phyloP scores from a whole-genome alignment of 75 land plant species.

The Gnetum montanum region DNA sequence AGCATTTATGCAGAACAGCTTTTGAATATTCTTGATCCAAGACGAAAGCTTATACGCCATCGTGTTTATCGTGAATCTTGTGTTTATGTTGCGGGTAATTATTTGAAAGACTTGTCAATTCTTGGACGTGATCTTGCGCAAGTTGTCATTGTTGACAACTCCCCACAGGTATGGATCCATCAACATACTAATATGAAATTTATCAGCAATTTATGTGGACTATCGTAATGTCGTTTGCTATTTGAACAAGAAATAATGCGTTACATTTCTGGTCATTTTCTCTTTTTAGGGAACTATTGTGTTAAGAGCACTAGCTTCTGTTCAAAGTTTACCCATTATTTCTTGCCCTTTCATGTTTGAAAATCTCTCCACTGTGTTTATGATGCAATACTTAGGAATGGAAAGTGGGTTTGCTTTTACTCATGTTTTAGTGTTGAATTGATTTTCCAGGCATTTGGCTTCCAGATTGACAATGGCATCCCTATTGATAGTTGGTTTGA shows the following conservation, averaged over 20 bases:
- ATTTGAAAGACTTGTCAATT: conserved; percentile 69
- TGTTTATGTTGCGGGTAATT: conserved; percentile 59
- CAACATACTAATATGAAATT: no score
- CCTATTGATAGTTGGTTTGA: conserved; percentile 92
- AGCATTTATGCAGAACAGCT: conserved; percentile 83
- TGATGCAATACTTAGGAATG: no score
- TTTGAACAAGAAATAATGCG: no score
- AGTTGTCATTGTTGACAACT: conserved; percentile 80
- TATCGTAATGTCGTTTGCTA: no score
- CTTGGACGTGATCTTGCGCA: conserved; percentile 79
- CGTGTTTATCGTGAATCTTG: conserved; percentile 81
- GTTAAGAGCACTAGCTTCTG: no score
- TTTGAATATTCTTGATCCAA: conserved; percentile 66
- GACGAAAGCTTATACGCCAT: conserved; percentile 51
- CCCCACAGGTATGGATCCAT: conserved; percentile 61
- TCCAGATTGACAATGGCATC: conserved; percentile 84
- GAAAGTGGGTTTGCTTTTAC: no score
- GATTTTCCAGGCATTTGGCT: conserved; percentile 63
- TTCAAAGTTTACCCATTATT: no score
- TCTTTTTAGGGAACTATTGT: no score
- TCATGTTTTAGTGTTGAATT: no score
- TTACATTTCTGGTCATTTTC: no score
- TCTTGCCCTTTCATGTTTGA: no score
- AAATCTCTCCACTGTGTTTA: no score
- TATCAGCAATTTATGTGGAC: not conserved